Evolutionary conservation across 2,329 filamentous ascomycete genomes (phyloP).

Genomic region (Paecilomyces dactylethromorphus): DNA sequence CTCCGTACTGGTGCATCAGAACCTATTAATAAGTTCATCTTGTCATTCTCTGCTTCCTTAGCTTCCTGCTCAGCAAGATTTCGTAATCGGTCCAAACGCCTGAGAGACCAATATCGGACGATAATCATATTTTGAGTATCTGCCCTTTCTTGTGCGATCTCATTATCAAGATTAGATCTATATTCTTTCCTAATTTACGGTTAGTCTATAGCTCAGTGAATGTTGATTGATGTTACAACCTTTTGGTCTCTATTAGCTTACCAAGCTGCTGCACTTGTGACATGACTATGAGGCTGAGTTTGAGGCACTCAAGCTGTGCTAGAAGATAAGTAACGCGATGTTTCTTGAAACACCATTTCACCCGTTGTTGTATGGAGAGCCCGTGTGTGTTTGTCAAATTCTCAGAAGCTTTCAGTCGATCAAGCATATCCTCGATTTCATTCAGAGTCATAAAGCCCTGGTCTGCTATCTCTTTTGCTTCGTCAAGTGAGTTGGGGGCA

Average conservation of each 20-base stretch:
- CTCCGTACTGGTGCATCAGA: conserved; percentile 9
- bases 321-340: conserved; percentile 36
- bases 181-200: background rate
- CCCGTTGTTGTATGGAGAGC: conserved; percentile 26
- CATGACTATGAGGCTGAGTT: conserved; percentile 35
- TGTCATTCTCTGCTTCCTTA: conserved; percentile 16
- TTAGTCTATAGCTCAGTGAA: background rate
- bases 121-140: conserved; percentile 40
- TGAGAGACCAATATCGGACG: conserved; percentile 35
- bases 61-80: conserved; percentile 30
- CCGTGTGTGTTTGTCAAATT: conserved; percentile 15
- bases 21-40: conserved; percentile 12
- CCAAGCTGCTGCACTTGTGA: conserved; percentile 33
- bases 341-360: conserved; percentile 36
- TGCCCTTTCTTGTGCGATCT: conserved; percentile 32
- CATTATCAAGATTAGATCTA: conserved; percentile 16
- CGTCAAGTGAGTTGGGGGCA: conserved; percentile 26
- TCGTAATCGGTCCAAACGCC: conserved; percentile 30
- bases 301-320: conserved; percentile 34
- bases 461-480: conserved; percentile 31
- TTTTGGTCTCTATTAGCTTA: conserved; percentile 21
- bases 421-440: conserved; percentile 37
- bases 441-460: conserved; percentile 33
- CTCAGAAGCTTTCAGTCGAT: conserved; percentile 24
- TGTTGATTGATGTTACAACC: conserved; percentile 5